Evolutionary conservation across 2,329 filamentous ascomycete species (phyloP).

Genomic region (Apiospora phragmitis): DNA sequence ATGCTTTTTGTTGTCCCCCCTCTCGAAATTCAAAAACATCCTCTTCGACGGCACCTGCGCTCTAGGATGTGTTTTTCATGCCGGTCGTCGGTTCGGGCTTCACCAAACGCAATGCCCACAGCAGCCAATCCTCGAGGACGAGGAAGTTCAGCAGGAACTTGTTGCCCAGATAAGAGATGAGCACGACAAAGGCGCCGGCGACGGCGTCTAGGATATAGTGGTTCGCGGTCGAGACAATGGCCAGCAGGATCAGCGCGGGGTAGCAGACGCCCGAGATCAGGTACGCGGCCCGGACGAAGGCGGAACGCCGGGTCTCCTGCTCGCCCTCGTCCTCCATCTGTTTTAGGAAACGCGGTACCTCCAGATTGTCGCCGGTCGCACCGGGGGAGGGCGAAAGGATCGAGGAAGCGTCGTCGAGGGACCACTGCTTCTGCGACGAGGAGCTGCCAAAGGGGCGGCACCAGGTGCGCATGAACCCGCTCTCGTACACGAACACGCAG

Average conservation of each 20-base stretch:
- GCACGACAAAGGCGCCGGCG: constrained; percentile 62
- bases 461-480: constrained; percentile 44
- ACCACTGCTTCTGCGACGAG: not conserved
- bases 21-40: not conserved
- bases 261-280: constrained; percentile 47
- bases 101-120: constrained; percentile 62
- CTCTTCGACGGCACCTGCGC: not conserved
- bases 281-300: constrained; percentile 19
- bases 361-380: not conserved
- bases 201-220: constrained; percentile 67
- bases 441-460: constrained; percentile 10
- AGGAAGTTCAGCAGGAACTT: constrained; percentile 58
- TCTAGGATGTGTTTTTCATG: constrained; percentile 17
- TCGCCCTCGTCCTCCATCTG: not conserved
- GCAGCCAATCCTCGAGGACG: constrained; percentile 64
- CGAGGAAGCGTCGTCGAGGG: not conserved
- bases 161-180: constrained; percentile 56
- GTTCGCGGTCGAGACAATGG: constrained; percentile 63
- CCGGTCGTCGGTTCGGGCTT: constrained; percentile 59
- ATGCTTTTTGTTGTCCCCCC: not conserved
- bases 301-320: constrained; percentile 23
- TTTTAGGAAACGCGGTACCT: not conserved
- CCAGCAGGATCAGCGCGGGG: constrained; percentile 52
- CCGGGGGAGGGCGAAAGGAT: not conserved
- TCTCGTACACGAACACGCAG: constrained; percentile 53